Conservation (phyloP, 2,329 filamentous ascomycete species). For the Rhynchosporium graminicola region DNA sequence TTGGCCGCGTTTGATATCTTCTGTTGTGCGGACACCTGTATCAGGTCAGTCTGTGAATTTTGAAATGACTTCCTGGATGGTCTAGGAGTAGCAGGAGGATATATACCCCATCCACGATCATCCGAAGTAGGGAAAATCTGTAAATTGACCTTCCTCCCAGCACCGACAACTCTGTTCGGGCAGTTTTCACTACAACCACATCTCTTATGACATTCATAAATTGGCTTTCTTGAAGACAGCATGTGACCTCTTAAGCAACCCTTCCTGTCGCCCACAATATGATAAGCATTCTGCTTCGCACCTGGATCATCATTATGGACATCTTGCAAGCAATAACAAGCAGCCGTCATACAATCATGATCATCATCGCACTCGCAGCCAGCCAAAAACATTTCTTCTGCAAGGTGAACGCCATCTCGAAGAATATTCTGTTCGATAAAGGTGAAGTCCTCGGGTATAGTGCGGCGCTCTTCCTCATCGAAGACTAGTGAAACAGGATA, state of each 20-base stretch:
- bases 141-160: slow-evolving; percentile 68
- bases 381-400: slow-evolving; percentile 61
- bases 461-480: slow-evolving; percentile 52
- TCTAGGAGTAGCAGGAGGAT: not conserved
- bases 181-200: slow-evolving; percentile 67
- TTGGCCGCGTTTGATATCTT: slow-evolving; percentile 68
- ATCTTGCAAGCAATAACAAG: slow-evolving; percentile 66
- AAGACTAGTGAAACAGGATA: slow-evolving; percentile 67
- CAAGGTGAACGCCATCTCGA: slow-evolving; percentile 58
- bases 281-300: slow-evolving; percentile 53
- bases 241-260: slow-evolving; percentile 55
- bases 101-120: slow-evolving; percentile 72
- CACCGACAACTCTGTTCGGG: slow-evolving; percentile 75
- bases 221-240: slow-evolving; percentile 57
- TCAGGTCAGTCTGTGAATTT: slow-evolving; percentile 3
- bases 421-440: slow-evolving; percentile 68
- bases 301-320: slow-evolving; percentile 50
- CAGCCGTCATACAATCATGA: slow-evolving; percentile 64
- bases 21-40: slow-evolving; percentile 2
- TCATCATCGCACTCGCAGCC: slow-evolving; percentile 68
- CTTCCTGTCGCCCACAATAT: slow-evolving; percentile 52
- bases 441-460: slow-evolving; percentile 62
- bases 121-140: slow-evolving; percentile 74
- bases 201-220: slow-evolving; percentile 78
- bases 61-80: not conserved